Base-by-base conservation (phyloP, 2,329 filamentous ascomycete species). In the Eurotiales sp. region DNA sequence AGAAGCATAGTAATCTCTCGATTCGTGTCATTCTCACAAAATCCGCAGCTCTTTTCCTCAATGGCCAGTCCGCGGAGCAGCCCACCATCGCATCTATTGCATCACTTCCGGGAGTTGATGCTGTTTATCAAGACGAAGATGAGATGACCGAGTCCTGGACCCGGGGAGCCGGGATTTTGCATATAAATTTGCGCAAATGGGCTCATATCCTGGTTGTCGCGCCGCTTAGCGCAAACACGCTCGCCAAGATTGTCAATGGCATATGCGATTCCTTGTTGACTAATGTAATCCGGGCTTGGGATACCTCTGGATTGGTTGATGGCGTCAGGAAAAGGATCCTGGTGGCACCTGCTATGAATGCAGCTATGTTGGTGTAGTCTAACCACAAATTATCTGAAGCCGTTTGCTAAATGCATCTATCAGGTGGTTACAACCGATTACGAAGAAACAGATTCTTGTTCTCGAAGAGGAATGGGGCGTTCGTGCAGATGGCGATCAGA, bases 101-200 rank as follows among this genome's bases (percentile, higher is more conserved):
- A 11, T 60, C 69, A 2, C 70, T 88, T 4, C 81, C 84, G 3
- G 85, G 87, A 57, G 87, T 97, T 6, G 90, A 95, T 39, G 88
- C 78, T 17, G 78, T 96, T 43, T 91, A 96, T 69, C 75, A 79
- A 8, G 90, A 97, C 64, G 81, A 82, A n/a, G 88, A 91, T 57
- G 93, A 97, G 69, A 96, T 91, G 90, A 74, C 70, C 1, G 71
- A 76, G 11, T 74, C 77, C 39, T 97, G 92, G 92, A 80, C 77
- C 19, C 79, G 91, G 2, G 88, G 87, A 3, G 81, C 81, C n/a
- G 77, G 78, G 3, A 95, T 99, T 42, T 72, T 97, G 51, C 93
- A 99, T 64, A 97, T 99, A 59, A 89, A 95, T 68, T 73, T 96
- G 50, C 77, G 91, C 25, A 78, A 87, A 56, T 87, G 87, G 91